Base-by-base conservation (phyloP, 495 filamentous ascomycete genomes). In the Rostrohypoxylon terebratum region DNA sequence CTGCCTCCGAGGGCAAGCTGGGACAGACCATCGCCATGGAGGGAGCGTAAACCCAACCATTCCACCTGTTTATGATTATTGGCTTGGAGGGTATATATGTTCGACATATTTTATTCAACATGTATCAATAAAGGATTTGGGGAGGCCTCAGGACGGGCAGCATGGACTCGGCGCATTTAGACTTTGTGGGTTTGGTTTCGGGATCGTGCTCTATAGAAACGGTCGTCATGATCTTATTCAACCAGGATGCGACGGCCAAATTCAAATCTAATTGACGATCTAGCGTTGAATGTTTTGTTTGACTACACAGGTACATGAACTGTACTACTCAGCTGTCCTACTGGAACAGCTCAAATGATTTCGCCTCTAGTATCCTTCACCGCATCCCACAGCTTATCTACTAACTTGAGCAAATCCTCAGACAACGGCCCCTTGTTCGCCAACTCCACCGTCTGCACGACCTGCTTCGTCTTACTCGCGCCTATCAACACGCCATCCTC, bases 401-500 rank as follows among this genome's bases (percentile, higher is more conserved):
- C 63, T 3, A 71, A 18, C 21, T 36, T 63, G 38, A 76, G 14
- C 6, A 71, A 20, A 0, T 44, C 48, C 6, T 69, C 64, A 13
- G 68, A 8, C 50, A 76, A 68, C 44, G 87, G 84, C 1, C 88
- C 89, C 36, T 81, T 82, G 38, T 80, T 78, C 4, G 87, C 66
- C 4, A 73, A 71, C 23, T 66, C 72, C 20, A 90, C 67, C 0
- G 86, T 90, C 75, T 87, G 74, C 25, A 82, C 73, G 14, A 91
- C 50, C 73, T 90, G 89, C 42, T 73, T 54, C 1, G 72, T n/a
- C 44, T 66, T 82, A 44, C 81, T 84, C 0, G 85, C 83, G 0
- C 88, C 89, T 36, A 89, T 44, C 18, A 90, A 80, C 3, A 90
- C 63, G 1, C 75, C 86, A 79, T 92, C 88, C 28, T 84, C 83